Evolutionary conservation across 192 early-diverging fungal genomes (phyloP).

Genomic region (Spizellomyces sp.): DNA sequence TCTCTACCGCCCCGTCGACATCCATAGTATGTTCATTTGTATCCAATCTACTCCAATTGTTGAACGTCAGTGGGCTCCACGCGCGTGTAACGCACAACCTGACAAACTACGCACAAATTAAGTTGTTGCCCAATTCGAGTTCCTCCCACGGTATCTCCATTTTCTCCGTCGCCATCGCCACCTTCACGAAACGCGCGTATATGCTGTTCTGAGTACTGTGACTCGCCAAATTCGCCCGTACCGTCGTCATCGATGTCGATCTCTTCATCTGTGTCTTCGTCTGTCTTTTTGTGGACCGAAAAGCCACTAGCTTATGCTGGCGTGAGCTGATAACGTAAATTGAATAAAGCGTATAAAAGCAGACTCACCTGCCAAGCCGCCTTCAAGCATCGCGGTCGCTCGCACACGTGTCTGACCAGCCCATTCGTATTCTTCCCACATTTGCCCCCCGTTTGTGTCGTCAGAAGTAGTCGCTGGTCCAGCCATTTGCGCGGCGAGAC

Average conservation of each 20-base stretch:
- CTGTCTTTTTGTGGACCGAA: constrained; percentile 32
- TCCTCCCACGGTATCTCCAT: constrained; percentile 14
- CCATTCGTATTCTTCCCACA: constrained; percentile 76
- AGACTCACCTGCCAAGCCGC: constrained; percentile 63
- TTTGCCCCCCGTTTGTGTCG: constrained; percentile 1
- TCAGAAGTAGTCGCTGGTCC: constrained; percentile 9
- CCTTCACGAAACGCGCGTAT: constrained; percentile 47
- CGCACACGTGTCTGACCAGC: constrained; percentile 78
- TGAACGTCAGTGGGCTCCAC: no score
- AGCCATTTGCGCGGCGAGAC: constrained; percentile 48
- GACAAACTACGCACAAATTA: no score
- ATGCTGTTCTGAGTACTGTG: constrained; percentile 76
- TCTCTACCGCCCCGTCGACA: no score
- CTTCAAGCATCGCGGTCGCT: constrained; percentile 79
- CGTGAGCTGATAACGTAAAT: not conserved
- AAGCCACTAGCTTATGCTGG: constrained; percentile 27
- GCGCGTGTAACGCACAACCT: no score
- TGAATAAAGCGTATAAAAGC: not conserved
- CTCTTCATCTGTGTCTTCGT: constrained; percentile 75
- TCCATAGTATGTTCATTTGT: no score
- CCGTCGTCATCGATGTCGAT: constrained; percentile 84
- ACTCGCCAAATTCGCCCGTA: constrained; percentile 66
- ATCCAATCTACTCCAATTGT: no score
- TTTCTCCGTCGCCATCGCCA: constrained; percentile 22
- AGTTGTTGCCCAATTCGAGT: not conserved